Evolutionary conservation across 352 stramenopile species (phyloP), one percentile per base, ranked within the genome.

Genomic region (Phytophthora sp.): DNA sequence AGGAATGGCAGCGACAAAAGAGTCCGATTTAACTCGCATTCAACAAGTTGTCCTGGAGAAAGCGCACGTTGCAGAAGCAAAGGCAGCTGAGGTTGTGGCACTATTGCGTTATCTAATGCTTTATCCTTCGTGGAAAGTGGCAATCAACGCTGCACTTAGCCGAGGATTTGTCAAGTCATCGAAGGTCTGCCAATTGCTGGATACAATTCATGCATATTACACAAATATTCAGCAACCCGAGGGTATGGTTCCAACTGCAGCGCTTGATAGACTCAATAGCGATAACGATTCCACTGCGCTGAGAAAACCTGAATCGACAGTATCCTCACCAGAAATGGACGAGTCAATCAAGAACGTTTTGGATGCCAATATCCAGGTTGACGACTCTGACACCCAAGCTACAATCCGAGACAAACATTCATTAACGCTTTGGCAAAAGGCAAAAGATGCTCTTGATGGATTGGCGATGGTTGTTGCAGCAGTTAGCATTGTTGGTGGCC

Each of bases 21-120:
- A 84, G 10, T 54, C 51, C 7, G 69, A 55, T n/a, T 56, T 74
- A 15, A 45, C 48, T 9, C 41, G 48, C 5, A 56, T 76, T 10
- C 65, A 81, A 28, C 68, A 84, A 35, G 18, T 58, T 21, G 31
- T 69, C 27, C 60, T 90, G 17, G 78, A 88, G 54, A 77, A 82
- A 34, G 61, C 66, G 1, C 85, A 92, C 43, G 35, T 88, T 26
- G 78, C 74, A 18, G 52, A 79, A 1, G 75, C 77, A 0, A 92
- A 92, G 37, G 61, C 79, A 11, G 83, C 84, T 11, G 87, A 94
- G 38, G 77, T 77, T 27, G 64, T 94, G 1, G 60, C 60, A 27
- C 62, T 96, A 7, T 54, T 96, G 21, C 79, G 87, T 2, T 94
- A 92, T 58, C 65, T 96, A 6, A 92, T 78, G 1, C 59, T 94